phyloP scores from a whole-genome alignment of 257 asterid species.

The Primulina huaijiensis region DNA sequence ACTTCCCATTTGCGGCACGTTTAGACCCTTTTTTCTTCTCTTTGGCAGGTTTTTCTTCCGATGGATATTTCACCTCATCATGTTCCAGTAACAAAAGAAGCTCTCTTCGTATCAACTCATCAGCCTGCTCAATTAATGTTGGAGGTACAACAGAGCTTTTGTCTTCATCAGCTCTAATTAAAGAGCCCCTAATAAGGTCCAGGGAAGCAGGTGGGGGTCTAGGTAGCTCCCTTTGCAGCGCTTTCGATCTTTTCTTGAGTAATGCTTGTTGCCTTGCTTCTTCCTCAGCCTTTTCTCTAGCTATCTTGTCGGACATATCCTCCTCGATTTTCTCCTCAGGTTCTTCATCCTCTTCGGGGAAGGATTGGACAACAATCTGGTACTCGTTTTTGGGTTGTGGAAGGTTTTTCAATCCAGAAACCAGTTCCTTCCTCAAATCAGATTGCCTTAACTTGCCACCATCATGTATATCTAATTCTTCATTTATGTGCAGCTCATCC shows the following conservation, averaged over 20 bases:
- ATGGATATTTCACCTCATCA: conserved; percentile 85
- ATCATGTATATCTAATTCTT: conserved; percentile 64
- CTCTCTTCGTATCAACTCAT: conserved; percentile 81
- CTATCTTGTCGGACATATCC: conserved; percentile 95
- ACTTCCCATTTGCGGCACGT: conserved; percentile 45
- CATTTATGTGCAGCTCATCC: conserved; percentile 86
- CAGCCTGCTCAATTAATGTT: conserved; percentile 87
- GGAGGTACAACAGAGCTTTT: conserved; percentile 97
- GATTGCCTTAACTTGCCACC: conserved; percentile 51
- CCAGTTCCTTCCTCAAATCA: conserved; percentile 55
- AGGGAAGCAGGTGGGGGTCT: conserved; percentile 84
- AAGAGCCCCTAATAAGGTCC: conserved; percentile 66
- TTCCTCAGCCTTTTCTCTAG: conserved; percentile 94
- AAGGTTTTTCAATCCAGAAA: conserved; percentile 61
- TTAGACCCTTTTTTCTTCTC: conserved; percentile 82
- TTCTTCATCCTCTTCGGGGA: conserved; percentile 80
- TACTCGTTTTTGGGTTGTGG: conserved; percentile 96
- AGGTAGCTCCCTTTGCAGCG: conserved; percentile 94
- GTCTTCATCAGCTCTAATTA: conserved; percentile 73
- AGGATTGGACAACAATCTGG: conserved; percentile 69
- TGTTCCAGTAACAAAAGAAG: conserved; percentile 84
- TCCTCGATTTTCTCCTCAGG: conserved; percentile 95
- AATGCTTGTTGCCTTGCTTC: conserved; percentile 82
- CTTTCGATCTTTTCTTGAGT: conserved; percentile 88
- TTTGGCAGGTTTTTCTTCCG: conserved; percentile 64